Percentiles rank a stretch among this genome's conserved stretches.
These are phyloP conservation scores for Acer negundo DNA, from an alignment of 345 rosid genomes.

Conservation along the genomic window DNA sequence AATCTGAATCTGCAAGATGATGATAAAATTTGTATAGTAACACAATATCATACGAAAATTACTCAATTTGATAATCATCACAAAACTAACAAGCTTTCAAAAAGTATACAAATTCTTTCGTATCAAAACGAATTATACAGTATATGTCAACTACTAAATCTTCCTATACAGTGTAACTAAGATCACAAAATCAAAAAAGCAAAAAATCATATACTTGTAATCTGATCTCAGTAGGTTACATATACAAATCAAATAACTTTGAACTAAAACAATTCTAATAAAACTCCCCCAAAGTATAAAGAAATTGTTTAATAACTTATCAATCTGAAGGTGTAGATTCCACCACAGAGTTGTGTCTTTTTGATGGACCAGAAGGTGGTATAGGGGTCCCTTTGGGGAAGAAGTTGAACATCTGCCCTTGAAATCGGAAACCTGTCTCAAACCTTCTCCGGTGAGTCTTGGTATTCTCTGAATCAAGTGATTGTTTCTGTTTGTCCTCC, in stretches of 20 bases:
- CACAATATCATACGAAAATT: neutral
- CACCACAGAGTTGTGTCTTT: slow-evolving; percentile 60
- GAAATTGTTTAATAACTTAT: slow-evolving; percentile 3
- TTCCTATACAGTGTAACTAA: slow-evolving; percentile 29
- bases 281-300: neutral
- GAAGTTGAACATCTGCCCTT: slow-evolving; percentile 58
- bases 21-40: neutral
- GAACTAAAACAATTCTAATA: neutral
- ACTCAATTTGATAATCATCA: slow-evolving; percentile 6
- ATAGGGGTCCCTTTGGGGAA: slow-evolving; percentile 70
- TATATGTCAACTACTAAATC: slow-evolving; percentile 21
- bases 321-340: slow-evolving; percentile 40
- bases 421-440: slow-evolving; percentile 40
- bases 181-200: slow-evolving; percentile 1
- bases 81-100: neutral
- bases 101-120: slow-evolving; percentile 4
- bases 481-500: neutral
- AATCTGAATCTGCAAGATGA: neutral
- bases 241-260: too few relatives aligned
- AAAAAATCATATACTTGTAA: neutral
- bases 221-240: too few relatives aligned
- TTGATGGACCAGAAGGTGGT: slow-evolving; percentile 91
- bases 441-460: slow-evolving; percentile 26
- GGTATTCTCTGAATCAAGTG: slow-evolving; percentile 11
- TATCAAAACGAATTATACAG: slow-evolving; percentile 13